Conservation (phyloP, 352 stramenopile genomes). For the Blastocystis hominis region DNA sequence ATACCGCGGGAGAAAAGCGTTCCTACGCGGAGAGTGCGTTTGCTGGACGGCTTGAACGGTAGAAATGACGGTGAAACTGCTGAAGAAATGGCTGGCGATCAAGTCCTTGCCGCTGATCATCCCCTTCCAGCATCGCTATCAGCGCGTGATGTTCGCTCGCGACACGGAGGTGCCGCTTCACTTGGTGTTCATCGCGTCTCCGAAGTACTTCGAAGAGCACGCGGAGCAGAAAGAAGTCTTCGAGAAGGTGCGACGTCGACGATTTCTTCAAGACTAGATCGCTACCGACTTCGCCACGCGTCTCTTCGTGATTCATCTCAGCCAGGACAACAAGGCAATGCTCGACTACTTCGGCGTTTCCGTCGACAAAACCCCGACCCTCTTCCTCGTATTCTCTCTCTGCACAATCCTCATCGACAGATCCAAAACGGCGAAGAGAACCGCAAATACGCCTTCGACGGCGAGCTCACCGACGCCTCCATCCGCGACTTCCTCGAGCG, state of each 20-base stretch:
- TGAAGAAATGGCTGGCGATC: constrained; percentile 42
- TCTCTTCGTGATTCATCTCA: constrained; percentile 27
- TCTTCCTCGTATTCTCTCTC: background rate
- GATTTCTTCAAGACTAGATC: background rate
- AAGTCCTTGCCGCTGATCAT: constrained; percentile 10
- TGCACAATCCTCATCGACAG: background rate
- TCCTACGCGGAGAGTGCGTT: background rate
- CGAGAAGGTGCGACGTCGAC: background rate
- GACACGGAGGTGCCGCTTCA: background rate
- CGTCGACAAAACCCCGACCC: background rate
- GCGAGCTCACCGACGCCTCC: background rate
- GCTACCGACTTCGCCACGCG: background rate
- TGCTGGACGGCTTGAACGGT: background rate
- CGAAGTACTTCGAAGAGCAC: background rate
- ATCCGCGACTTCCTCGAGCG: constrained; percentile 20
- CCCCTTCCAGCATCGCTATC: background rate
- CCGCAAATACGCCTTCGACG: constrained; percentile 3
- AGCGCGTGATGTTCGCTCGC: constrained; percentile 13
- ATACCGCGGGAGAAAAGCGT: background rate
- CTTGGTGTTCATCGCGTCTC: background rate
- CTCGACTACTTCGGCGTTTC: constrained; percentile 29
- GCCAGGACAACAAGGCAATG: background rate
- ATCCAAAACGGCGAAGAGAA: background rate
- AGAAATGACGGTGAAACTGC: constrained; percentile 48
- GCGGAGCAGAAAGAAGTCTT: background rate